Conservation (phyloP, 768 basidiomycete genomes). For the Coprinopsis strossmayeri region DNA sequence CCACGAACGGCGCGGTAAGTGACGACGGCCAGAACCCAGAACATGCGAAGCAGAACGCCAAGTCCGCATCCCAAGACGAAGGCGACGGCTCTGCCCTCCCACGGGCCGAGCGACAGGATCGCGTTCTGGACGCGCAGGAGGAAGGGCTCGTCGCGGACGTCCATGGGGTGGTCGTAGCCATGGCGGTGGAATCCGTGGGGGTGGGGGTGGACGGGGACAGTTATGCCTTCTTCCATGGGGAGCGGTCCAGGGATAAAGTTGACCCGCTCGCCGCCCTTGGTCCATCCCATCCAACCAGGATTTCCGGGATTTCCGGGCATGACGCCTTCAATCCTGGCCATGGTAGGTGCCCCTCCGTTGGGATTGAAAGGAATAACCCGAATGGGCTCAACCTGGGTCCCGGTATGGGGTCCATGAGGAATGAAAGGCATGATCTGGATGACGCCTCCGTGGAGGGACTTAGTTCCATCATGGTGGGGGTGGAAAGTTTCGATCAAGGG, state of each 20-base stretch:
- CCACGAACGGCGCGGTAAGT: slow-evolving; percentile 49
- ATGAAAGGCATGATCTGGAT: slow-evolving; percentile 30
- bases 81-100: slow-evolving; percentile 79
- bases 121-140: slow-evolving; percentile 55
- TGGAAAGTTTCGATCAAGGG: slow-evolving; percentile 32
- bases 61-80: slow-evolving; percentile 86
- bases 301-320: neutral
- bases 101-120: slow-evolving; percentile 64
- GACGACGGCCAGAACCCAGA: slow-evolving; percentile 67
- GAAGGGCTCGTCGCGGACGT: slow-evolving; percentile 40
- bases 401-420: neutral
- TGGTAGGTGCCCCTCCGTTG: neutral
- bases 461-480: slow-evolving; percentile 12
- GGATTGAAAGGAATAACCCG: slow-evolving; percentile 9
- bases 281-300: neutral
- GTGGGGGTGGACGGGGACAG: slow-evolving; percentile 19
- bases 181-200: slow-evolving; percentile 17
- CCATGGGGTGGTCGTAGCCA: slow-evolving; percentile 20
- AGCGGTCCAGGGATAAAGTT: neutral
- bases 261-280: neutral
- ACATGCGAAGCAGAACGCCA: slow-evolving; percentile 75
- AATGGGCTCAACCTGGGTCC: too few species aligned
- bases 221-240: neutral
- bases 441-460: slow-evolving; percentile 16
- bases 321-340: neutral